Percentiles rank a stretch among this genome's conserved stretches.
These are phyloP conservation scores for Urtica urens DNA, from an alignment of 306 rosid species.

Conservation along the genomic window DNA sequence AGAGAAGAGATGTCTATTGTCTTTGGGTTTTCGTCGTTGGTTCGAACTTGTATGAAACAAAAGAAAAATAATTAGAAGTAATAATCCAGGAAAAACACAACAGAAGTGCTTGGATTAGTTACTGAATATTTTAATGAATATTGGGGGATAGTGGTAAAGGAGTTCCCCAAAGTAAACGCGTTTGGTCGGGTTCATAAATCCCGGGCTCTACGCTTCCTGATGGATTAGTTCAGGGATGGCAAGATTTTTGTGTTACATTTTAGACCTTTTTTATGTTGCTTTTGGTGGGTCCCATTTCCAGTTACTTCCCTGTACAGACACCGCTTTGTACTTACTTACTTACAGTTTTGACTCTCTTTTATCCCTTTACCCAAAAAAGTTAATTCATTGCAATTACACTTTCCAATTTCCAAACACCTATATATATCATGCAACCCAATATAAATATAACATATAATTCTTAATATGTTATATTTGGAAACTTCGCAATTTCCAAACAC, in stretches of 20 bases:
- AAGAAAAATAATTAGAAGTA: not conserved
- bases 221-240: not conserved
- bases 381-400: too few species aligned
- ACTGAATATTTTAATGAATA: not conserved
- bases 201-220: not conserved
- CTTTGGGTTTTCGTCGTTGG: not conserved
- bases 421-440: too few species aligned
- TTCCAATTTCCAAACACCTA: too few species aligned
- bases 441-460: too few species aligned
- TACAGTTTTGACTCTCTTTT: not conserved
- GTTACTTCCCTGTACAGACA: too few species aligned
- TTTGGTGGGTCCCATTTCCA: not conserved
- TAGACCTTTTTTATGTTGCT: not conserved
- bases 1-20: constrained; percentile 2
- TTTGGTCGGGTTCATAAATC: not conserved
- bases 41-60: not conserved
- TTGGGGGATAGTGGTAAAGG: not conserved
- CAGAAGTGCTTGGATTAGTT: not conserved
- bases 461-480: too few species aligned
- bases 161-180: constrained; percentile 1
- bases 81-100: not conserved
- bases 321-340: not conserved
- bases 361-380: too few species aligned
- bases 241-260: not conserved
- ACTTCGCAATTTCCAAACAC: too few species aligned